These are phyloP conservation scores for Argentina anserina DNA, from an alignment of 306 rosid genomes.

Conservation along the genomic window DNA sequence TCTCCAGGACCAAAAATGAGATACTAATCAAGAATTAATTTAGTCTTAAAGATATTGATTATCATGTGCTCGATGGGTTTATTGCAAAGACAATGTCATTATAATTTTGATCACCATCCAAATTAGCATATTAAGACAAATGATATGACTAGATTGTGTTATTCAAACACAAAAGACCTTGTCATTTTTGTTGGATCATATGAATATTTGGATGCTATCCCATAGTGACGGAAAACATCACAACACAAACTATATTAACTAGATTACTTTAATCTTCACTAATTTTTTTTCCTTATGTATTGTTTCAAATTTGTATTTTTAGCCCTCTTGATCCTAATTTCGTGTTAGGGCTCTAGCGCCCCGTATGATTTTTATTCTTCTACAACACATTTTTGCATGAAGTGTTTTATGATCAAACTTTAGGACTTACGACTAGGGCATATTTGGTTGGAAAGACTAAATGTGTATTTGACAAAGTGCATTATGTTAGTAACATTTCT, in stretches of 20 bases:
- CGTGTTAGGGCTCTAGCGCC: too few species aligned
- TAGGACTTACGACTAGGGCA: too few species aligned
- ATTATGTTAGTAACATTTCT: too few species aligned
- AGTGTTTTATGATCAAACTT: too few species aligned
- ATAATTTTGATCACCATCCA: not conserved
- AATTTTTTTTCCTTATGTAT: not conserved
- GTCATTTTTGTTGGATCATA: conserved; percentile 2
- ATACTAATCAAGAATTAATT: not conserved
- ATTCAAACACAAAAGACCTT: conserved; percentile 9
- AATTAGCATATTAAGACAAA: conserved; percentile 11
- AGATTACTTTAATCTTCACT: not conserved
- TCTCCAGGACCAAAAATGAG: too few species aligned
- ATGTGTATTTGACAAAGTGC: too few species aligned
- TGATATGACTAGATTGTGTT: conserved; percentile 23
- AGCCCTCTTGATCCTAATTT: too few species aligned
- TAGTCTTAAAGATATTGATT: not conserved
- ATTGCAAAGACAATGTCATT: not conserved
- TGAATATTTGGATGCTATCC: not conserved
- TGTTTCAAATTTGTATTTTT: not conserved
- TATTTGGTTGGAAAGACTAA: too few species aligned
- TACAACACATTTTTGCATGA: too few species aligned
- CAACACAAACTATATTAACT: not conserved
- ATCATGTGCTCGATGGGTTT: not conserved
- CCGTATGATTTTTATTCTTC: too few species aligned
- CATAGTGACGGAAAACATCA: not conserved